Evolutionary conservation across 306 rosid genomes (phyloP).

Genomic region (Prosopis cineraria): DNA sequence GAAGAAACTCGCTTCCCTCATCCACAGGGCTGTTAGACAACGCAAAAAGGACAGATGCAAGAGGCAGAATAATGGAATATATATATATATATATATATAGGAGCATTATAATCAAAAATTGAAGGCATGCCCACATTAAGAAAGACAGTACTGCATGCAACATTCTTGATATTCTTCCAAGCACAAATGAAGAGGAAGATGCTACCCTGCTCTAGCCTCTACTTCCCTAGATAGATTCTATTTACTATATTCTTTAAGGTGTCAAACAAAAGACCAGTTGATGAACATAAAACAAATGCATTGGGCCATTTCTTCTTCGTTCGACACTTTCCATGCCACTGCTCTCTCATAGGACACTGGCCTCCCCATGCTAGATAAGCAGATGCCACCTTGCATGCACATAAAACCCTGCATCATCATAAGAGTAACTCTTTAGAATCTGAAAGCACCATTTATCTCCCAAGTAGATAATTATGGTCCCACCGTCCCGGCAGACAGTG

Average conservation of each 20-base stretch:
- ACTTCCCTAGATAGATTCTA: constrained; percentile 42
- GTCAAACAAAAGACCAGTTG: constrained; percentile 97
- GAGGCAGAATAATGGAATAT: constrained; percentile 30
- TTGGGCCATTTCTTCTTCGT: constrained; percentile 91
- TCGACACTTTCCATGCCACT: constrained; percentile 95
- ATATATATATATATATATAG: not conserved
- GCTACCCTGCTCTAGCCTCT: constrained; percentile 32
- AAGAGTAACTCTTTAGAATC: not conserved
- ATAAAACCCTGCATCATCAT: constrained; percentile 69
- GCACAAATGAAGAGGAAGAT: constrained; percentile 15
- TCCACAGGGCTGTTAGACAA: not conserved
- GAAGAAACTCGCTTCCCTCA: not conserved
- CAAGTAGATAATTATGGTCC: not conserved
- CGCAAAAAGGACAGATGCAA: not conserved
- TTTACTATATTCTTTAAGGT: constrained; percentile 5
- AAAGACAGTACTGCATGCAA: not conserved
- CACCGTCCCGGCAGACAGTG: not conserved
- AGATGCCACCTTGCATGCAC: constrained; percentile 93
- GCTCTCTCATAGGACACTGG: constrained; percentile 93
- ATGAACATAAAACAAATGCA: constrained; percentile 94
- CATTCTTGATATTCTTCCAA: constrained; percentile 41
- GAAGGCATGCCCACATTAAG: constrained; percentile 30
- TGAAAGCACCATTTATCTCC: not conserved
- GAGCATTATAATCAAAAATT: constrained; percentile 18
- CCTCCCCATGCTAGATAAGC: constrained; percentile 99